Base-by-base conservation (phyloP, 768 basidiomycete species). In the Tulasnella sp. region DNA sequence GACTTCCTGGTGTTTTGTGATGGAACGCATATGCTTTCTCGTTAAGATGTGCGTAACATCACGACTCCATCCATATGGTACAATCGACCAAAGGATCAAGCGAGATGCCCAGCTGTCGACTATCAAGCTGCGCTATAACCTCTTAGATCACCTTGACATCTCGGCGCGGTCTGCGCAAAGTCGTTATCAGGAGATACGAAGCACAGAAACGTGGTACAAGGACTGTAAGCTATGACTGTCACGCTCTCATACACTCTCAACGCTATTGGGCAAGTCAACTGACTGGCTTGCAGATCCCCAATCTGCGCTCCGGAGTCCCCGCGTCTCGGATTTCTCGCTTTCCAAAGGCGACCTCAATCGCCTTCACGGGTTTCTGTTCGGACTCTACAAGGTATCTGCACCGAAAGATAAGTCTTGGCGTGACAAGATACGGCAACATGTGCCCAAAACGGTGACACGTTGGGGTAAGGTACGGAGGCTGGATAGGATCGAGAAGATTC, bases 1-100 rank as follows among this genome's bases (percentile, higher is more conserved):
- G 70, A 65, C 59, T 3, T 71, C 22, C 14, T 71, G 70, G 70
- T 67, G n/a, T 19, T 71, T 64, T 26, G 37, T 32, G 22, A 62
- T 71, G 70, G 70, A 71, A 41, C 52, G 70, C 52, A 22, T 71
- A 71, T 71, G 70, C 39, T 67, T 67, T n/a, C 34, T 37, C 14
- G 34, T 65, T 12, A 35, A 19, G 34, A 32, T 11, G 9, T 41
- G 19, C 26, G 62, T 71, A 8, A 64, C 19, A 14, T 64, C 62
- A 3, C 59, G 62, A 19, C 29, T 64, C 14, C 35, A 71, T 34
- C 70, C 64, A 11, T 62, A 47, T 32, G 44, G 41, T 3, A 70
- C 41, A 3, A 36, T 70, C 42, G 36, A 70, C 32, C 68, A 70
- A 32, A 22, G 68, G 19, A 70, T 70, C 68, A 42, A 70, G 39